phyloP scores from a whole-genome alignment of 441 rosid species.

The Melastoma candidum region DNA sequence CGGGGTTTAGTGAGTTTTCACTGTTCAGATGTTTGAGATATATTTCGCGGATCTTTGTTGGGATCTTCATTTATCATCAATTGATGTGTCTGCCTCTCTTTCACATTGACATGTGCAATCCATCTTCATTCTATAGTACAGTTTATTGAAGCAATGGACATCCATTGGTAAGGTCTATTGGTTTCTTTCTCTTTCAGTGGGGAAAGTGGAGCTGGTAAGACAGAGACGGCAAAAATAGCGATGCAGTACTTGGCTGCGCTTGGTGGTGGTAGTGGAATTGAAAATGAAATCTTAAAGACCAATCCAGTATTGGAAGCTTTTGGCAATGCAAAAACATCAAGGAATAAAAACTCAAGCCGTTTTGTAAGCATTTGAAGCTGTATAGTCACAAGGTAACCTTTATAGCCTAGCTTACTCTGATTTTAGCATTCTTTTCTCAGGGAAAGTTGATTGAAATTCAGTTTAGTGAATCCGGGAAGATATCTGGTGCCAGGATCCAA shows the following conservation, averaged over 20 bases:
- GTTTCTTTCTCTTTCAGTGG: conserved; percentile 54
- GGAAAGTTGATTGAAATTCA: conserved; percentile 96
- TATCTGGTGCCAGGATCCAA: conserved; percentile 95
- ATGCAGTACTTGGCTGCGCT: conserved; percentile 99
- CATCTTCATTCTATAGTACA: too few species aligned
- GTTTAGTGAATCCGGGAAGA: conserved; percentile 94
- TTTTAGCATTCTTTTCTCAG: conserved; percentile 28
- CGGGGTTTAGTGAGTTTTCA: too few species aligned
- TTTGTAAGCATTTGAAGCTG: conserved; percentile 64
- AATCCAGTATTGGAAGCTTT: conserved; percentile 98
- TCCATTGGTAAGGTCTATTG: conserved; percentile 5
- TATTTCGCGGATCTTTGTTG: too few species aligned
- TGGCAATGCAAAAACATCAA: conserved; percentile 95
- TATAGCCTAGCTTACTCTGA: too few species aligned
- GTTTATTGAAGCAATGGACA: too few species aligned
- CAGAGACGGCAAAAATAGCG: conserved; percentile 99
- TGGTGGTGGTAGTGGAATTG: conserved; percentile 99
- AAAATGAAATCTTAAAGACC: conserved; percentile 91
- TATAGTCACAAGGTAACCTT: too few species aligned
- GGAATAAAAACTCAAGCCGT: conserved; percentile 98
- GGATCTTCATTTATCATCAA: too few species aligned
- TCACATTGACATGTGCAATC: too few species aligned
- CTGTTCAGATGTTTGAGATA: too few species aligned
- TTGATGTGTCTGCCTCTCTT: too few species aligned
- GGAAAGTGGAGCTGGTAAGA: conserved; percentile 99